Base-by-base conservation (phyloP, 768 basidiomycete species). In the Pleurotus giganteus region DNA sequence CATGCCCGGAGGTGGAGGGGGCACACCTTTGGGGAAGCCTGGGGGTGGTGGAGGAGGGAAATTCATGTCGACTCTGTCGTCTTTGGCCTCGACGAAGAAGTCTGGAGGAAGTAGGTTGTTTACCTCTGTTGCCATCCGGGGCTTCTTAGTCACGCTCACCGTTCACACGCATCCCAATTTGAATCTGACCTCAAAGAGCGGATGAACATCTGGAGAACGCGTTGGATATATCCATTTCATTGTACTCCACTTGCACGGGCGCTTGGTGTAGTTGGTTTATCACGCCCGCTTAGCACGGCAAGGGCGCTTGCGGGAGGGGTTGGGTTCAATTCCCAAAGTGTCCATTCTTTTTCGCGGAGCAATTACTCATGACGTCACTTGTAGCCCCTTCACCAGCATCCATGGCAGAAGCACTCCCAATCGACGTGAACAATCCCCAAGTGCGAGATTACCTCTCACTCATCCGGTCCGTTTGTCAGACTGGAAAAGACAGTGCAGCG, bases 401-500 rank as follows among this genome's bases (percentile, higher is more conserved):
- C 39, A 47, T 47, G 46, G 86, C 86, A 85, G 81, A 81, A 28
- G 61, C 72, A 1, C 69, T 86, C 0, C 85, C 85, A 0, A 55
- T 87, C 12, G 86, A 88, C 67, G 72, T 76, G 29, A 73, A 73
- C 2, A 78, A 84, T 59, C 86, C 88, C 0, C 81, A 78, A 2
- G 77, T 90, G 8, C 75, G 75, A 34, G 83, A 90, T 2, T 88
- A 85, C 65, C 73, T 90, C 36, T 69, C 85, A 2, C 84, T 91
- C 8, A 73, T 86, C 6, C 71, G 89, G 74, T 80, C 6, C 27
- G 72, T 67, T 27, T 17, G 15, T 23, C 15, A 39, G 54, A 34
- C 15, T 34, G 5, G 15, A 32, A 4, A 27, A 19, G 19, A 34
- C 8, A 32, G 49, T 36, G 21, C 31, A 26, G 12, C 34, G 23